phyloP scores from a whole-genome alignment of 176 grass and related monocot species.

The Oryza punctata region DNA sequence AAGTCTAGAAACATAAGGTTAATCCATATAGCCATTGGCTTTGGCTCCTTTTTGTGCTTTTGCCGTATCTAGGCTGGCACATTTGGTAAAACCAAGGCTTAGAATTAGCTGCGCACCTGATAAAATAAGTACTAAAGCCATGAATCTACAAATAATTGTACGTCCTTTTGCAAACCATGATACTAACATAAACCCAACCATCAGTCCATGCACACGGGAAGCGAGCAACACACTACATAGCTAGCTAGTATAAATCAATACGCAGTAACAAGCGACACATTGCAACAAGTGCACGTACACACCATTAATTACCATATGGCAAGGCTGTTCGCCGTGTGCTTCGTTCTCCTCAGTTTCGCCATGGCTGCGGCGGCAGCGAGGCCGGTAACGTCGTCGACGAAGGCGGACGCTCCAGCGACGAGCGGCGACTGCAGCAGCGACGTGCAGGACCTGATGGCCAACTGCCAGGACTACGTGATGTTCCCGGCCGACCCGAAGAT shows the following conservation, averaged over 20 bases:
- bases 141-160: no score
- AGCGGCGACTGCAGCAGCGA: slow-evolving; percentile 23
- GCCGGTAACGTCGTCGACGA: not conserved
- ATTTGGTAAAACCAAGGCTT: slow-evolving; percentile 24
- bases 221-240: no score
- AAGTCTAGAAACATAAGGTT: not conserved
- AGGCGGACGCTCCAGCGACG: not conserved
- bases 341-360: slow-evolving; percentile 29
- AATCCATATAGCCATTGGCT: not conserved
- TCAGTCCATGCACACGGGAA: not conserved
- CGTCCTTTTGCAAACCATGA: not conserved
- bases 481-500: slow-evolving; percentile 42
- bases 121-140: not conserved
- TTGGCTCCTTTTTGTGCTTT: not conserved
- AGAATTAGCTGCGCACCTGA: not conserved
- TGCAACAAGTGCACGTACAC: not conserved
- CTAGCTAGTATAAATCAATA: not conserved
- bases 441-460: slow-evolving; percentile 8
- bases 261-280: not conserved
- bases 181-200: not conserved
- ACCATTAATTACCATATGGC: slow-evolving; percentile 28
- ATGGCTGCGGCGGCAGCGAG: slow-evolving; percentile 13
- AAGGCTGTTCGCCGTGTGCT: slow-evolving; percentile 17
- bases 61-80: not conserved
- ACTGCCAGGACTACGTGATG: slow-evolving; percentile 43